Percentiles rank a stretch among this genome's conserved stretches.
Conservation (phyloP, 495 filamentous ascomycete species). For the Rhizodiscina lignyota region DNA sequence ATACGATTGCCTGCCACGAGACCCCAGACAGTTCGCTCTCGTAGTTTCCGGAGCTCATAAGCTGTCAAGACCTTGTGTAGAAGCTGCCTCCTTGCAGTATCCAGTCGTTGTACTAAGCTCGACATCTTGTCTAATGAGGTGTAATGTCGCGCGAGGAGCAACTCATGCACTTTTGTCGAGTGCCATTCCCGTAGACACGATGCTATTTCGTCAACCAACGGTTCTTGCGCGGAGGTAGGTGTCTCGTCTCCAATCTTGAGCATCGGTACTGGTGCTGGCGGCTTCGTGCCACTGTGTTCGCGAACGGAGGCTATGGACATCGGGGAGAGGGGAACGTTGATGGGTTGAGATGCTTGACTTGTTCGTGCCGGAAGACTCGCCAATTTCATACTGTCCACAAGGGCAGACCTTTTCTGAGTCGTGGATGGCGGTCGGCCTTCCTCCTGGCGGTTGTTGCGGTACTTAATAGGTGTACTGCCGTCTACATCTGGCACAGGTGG, state of each 20-base stretch:
- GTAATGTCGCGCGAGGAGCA: constrained; percentile 74
- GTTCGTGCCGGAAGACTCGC: background rate
- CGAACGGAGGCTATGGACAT: constrained; percentile 22
- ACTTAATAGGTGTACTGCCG: too few species aligned
- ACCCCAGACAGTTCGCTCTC: constrained; percentile 87
- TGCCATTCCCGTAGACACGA: constrained; percentile 96
- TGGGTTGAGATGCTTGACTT: constrained; percentile 12
- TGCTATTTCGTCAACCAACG: constrained; percentile 91
- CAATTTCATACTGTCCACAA: background rate
- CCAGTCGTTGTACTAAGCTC: constrained; percentile 58
- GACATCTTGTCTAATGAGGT: constrained; percentile 64
- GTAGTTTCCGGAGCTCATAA: constrained; percentile 56
- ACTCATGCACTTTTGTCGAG: constrained; percentile 85
- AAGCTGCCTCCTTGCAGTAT: constrained; percentile 71
- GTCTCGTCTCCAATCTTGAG: constrained; percentile 95
- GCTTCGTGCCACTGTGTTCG: constrained; percentile 51
- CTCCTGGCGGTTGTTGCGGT: background rate
- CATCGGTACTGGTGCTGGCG: constrained; percentile 87
- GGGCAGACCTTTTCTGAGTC: background rate
- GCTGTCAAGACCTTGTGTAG: constrained; percentile 82
- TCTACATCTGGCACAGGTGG: too few species aligned
- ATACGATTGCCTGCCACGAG: constrained; percentile 87
- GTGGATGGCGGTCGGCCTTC: background rate
- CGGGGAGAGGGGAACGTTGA: constrained; percentile 11
- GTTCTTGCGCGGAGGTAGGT: constrained; percentile 71